These are phyloP conservation scores for Ceriops decandra DNA, from an alignment of 345 rosid genomes.

Conservation along the genomic window DNA sequence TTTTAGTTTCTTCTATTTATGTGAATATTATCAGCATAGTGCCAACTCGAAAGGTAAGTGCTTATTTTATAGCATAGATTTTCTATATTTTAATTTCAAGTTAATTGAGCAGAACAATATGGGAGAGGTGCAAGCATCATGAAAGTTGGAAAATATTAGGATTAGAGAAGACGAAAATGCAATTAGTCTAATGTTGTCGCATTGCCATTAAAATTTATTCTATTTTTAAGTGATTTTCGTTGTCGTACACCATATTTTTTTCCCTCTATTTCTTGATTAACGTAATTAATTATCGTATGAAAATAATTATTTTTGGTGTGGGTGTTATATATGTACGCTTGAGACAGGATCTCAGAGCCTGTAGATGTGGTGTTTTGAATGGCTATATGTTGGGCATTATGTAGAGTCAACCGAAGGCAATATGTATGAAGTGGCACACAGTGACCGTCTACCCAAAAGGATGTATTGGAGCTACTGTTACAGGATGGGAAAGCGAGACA, in stretches of 20 bases:
- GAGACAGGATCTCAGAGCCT: neutral
- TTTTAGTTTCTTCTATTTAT: no score
- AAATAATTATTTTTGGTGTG: neutral
- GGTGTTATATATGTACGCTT: neutral
- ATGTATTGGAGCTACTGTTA: neutral
- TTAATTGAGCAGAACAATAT: neutral
- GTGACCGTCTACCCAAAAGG: neutral
- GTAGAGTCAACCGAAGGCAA: constrained; percentile 17
- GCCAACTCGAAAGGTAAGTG: no score
- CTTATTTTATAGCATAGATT: no score
- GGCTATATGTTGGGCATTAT: constrained; percentile 21
- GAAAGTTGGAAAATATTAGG: neutral
- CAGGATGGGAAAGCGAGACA: neutral
- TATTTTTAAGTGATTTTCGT: no score
- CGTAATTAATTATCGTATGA: no score
- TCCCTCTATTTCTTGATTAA: no score
- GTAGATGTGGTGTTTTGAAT: neutral
- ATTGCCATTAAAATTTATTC: no score
- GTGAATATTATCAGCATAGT: no score
- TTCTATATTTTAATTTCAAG: no score
- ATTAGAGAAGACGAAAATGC: neutral
- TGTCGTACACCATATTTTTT: no score
- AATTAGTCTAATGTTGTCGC: neutral
- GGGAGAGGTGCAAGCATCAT: neutral
- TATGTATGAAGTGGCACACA: neutral